Evolutionary conservation across 176 grass and related monocot species (phyloP).

Genomic region (Raddia guianensis): DNA sequence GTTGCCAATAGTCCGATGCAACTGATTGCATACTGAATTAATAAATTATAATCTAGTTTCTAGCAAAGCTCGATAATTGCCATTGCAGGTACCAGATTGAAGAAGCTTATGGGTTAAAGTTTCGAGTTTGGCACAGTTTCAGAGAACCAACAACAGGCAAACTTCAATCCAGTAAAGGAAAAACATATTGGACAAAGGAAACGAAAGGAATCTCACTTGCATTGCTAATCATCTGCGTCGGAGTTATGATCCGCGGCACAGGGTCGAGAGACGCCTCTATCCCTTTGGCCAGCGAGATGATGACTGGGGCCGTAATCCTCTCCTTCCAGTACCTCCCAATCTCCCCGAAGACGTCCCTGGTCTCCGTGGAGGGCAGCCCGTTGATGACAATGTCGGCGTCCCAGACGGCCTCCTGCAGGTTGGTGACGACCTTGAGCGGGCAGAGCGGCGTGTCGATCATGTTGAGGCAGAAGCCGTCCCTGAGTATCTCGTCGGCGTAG

Average conservation of each 20-base stretch:
- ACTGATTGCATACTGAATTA: background rate
- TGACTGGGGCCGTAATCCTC: conserved; percentile 66
- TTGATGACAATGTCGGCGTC: conserved; percentile 96
- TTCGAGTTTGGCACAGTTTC: conserved; percentile 7
- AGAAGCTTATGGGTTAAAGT: background rate
- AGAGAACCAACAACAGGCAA: conserved; percentile 22
- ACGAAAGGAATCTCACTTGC: conserved; percentile 63
- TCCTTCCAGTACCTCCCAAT: conserved; percentile 93
- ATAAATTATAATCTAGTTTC: background rate
- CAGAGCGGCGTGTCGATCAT: conserved; percentile 96
- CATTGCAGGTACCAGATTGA: conserved; percentile 19
- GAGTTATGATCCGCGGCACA: conserved; percentile 88
- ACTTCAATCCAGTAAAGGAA: conserved; percentile 17
- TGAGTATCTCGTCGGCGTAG: conserved; percentile 92
- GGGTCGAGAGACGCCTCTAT: conserved; percentile 89
- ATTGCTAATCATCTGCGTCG: conserved; percentile 91
- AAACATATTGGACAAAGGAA: background rate
- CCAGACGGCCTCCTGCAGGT: conserved; percentile 98
- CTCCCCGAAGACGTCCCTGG: conserved; percentile 84
- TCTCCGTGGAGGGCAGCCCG: conserved; percentile 88
- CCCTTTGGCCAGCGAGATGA: conserved; percentile 91
- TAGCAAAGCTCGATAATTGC: background rate
- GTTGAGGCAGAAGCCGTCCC: conserved; percentile 95
- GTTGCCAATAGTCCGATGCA: background rate
- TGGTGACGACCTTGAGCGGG: conserved; percentile 96